Base-by-base conservation (phyloP, 2,329 filamentous ascomycete species). In the Monosporascus sp. region DNA sequence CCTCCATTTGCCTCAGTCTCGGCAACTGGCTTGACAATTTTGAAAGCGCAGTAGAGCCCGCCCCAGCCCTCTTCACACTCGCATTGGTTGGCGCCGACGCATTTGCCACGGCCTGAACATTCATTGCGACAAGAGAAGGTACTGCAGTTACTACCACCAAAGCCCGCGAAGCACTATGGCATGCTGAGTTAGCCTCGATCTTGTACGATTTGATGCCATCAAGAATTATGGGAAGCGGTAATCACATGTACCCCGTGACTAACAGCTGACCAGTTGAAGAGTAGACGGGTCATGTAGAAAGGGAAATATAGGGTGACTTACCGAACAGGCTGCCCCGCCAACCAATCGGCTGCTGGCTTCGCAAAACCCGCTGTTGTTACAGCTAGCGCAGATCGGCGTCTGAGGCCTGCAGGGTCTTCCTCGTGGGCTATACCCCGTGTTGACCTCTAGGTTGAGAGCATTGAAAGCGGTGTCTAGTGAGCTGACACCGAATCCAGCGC, bases 41-140 rank as follows among this genome's bases (percentile, higher is more conserved):
- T 64, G 56, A 76, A 77, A 3, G 70, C 71, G 60, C 75, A 79
- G 51, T 74, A 69, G 0, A 75, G 63, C 0, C 74, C 74, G 3
- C 72, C 73, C 73, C 72, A 78, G 18, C 71, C 70, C 3, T 65
- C 57, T 1, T 71, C 63, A 31, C 75, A 78, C 22, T 65, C 56
- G 54, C 74, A 78, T 3, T 60, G 54, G 27, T 76, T 73, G 0
- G 74, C 68, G 1, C 72, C 72, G 4, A 72, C 58, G 39, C 74
- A 78, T 9, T 61, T 63, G 1, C 74, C 75, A 37, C 70, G 70
- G 0, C 65, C 66, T 5, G 72, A 74, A 59, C 74, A 78, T 55
- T 70, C 60, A 36, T 74, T 64, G 2, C 59, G 62, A 53, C 75
- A 78, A 2, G 66, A 70, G 49, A 72, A 65, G 5, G 64, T 57